A percentile compares a stretch with the other conserved stretches of the same genome.
Conservation (phyloP, 2,329 filamentous ascomycete genomes). For the Zymoseptoria brevis region DNA sequence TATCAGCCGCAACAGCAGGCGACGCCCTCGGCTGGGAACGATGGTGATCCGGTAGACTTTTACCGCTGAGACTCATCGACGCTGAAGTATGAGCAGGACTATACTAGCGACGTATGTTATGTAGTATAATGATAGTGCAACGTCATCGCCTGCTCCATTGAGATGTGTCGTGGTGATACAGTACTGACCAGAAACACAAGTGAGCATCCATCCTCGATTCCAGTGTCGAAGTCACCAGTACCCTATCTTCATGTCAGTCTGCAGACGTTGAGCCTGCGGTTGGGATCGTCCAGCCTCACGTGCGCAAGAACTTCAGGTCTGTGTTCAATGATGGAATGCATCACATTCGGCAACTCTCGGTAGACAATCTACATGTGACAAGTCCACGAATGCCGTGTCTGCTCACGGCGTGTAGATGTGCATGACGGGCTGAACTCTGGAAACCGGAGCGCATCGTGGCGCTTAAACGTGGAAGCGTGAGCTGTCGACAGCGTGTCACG, state of each 20-base stretch:
- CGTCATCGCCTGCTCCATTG: not conserved
- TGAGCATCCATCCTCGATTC: too few relatives aligned
- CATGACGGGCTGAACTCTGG: not conserved
- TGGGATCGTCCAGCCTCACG: not conserved
- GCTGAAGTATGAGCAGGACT: too few relatives aligned
- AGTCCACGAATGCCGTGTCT: not conserved
- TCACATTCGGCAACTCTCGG: not conserved
- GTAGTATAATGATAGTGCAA: not conserved
- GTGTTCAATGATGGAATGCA: not conserved
- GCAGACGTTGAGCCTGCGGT: not conserved
- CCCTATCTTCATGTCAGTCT: not conserved
- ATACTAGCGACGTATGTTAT: not conserved
- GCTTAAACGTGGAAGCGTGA: not conserved
- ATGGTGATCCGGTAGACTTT: conserved; percentile 30
- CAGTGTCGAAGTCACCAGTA: not conserved
- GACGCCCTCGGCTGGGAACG: conserved; percentile 12
- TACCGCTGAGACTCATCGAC: conserved; percentile 21
- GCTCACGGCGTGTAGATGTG: not conserved
- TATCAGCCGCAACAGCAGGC: conserved; percentile 15
- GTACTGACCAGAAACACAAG: too few relatives aligned
- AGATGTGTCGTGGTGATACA: too few relatives aligned
- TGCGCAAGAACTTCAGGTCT: not conserved
- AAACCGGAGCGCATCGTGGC: not conserved
- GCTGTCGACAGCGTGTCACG: not conserved
- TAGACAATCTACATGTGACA: not conserved